phyloP scores from a whole-genome alignment of 805 yeast species.

The Saccharomyces mikatae region DNA sequence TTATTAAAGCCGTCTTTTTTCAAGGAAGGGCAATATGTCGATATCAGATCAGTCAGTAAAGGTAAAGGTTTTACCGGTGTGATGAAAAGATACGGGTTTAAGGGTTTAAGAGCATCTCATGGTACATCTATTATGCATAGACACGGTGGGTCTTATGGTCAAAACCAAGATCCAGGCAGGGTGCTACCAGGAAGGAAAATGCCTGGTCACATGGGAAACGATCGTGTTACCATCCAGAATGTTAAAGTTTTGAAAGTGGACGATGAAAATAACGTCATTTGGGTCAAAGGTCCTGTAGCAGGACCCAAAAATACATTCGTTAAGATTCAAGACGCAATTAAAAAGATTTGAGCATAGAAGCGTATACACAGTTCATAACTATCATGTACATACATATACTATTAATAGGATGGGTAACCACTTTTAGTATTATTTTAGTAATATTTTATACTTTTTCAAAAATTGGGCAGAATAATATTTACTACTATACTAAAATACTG shows the following conservation, averaged over 20 bases:
- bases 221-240: conserved; percentile 65
- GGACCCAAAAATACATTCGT: conserved; percentile 78
- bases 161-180: conserved; percentile 92
- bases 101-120: conserved; percentile 86
- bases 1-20: conserved; percentile 78
- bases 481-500: neutral
- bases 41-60: conserved; percentile 66
- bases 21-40: conserved; percentile 74
- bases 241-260: conserved; percentile 70
- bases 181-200: conserved; percentile 93
- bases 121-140: conserved; percentile 93
- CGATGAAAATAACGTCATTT: conserved; percentile 69
- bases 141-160: conserved; percentile 96
- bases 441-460: neutral
- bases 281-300: conserved; percentile 84
- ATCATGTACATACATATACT: neutral
- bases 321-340: conserved; percentile 71
- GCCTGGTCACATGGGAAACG: conserved; percentile 96
- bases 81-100: conserved; percentile 88
- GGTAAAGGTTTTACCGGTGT: conserved; percentile 99
- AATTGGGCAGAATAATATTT: neutral
- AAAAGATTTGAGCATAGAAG: conserved; percentile 22
- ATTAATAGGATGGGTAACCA: neutral
- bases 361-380: neutral
- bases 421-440: neutral